Base-by-base conservation (phyloP, 2,329 filamentous ascomycete species). In the Talaromyces funiculosus region DNA sequence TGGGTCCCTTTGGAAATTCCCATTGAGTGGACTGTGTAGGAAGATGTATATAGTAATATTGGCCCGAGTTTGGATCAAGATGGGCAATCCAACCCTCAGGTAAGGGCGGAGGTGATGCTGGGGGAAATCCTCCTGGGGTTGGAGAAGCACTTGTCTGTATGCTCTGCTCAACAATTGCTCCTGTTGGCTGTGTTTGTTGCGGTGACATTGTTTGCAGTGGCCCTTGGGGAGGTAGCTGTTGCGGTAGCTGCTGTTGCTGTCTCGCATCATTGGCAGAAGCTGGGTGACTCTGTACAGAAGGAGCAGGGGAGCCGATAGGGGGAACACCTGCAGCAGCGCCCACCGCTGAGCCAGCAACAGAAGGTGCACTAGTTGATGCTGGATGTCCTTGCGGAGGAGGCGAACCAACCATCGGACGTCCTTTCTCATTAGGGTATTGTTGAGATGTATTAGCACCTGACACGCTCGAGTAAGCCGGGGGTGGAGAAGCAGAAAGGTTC, bases 61-160 rank as follows among this genome's bases (percentile, higher is more conserved):
- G 93, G 1, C 94, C 94, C 2, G 93, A 97, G 71, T 90, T 96
- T 66, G 91, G 90, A 72, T 99, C 94, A 4, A 97, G 82, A 73
- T 97, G 94, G 20, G 94, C 91, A 69, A 99, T 97, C 94, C 94
- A 99, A 35, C 94, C 94, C 77, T 99, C 94, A 5, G 94, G 94
- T 16, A 99, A 82, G 2, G 93, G 94, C 22, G 94, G 94, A 33
- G 94, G 94, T 16, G 92, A 96, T 26, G 88, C 85, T 31, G 90
- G 90, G 0, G 88, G 84, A 24, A 84, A 51, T 66, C 79, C 68
- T 64, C 76, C 65, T 45, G 78, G 72, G 7, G 73, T 71, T 29
- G 77, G 72, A 38, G 77, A 68, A 63, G 66, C 62, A 37, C 65
- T 64, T 20, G 71, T 63, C 33, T 68, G 69, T 53, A 65, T 62